These are phyloP conservation scores for Saccharomycopsis microspora DNA, from an alignment of 805 yeast species.

Conservation along the genomic window DNA sequence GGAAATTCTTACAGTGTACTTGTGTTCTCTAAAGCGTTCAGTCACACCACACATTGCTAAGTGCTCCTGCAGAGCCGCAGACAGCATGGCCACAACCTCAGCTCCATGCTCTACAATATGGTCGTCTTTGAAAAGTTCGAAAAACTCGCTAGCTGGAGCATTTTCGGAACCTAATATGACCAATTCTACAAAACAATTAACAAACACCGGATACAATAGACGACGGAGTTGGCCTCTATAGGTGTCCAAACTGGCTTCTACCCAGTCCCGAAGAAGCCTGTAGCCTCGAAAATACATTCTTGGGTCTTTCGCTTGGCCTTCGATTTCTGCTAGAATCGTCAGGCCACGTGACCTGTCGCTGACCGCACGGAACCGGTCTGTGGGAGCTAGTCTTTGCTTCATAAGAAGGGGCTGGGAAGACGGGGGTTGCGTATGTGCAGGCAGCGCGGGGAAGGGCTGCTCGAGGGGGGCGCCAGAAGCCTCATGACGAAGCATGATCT, in stretches of 20 bases:
- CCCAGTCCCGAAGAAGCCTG: slow-evolving; percentile 74
- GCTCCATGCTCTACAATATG: slow-evolving; percentile 66
- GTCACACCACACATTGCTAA: slow-evolving; percentile 76
- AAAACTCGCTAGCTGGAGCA: slow-evolving; percentile 62
- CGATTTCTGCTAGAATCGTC: slow-evolving; percentile 18
- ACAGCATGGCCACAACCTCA: slow-evolving; percentile 62
- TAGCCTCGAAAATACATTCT: slow-evolving; percentile 73
- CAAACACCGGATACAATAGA: slow-evolving; percentile 83
- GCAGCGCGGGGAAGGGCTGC: slow-evolving; percentile 34
- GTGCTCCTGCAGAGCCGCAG: slow-evolving; percentile 72
- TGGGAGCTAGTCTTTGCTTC: not conserved
- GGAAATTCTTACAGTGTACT: slow-evolving; percentile 66
- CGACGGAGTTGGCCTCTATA: slow-evolving; percentile 81
- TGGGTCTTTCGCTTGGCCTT: slow-evolving; percentile 41
- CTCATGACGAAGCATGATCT: slow-evolving; percentile 86
- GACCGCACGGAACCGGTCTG: not conserved
- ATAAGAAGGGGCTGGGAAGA: slow-evolving; percentile 16
- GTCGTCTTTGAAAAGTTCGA: slow-evolving; percentile 61
- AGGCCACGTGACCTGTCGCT: slow-evolving; percentile 3
- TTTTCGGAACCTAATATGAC: slow-evolving; percentile 33
- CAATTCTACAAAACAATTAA: slow-evolving; percentile 76
- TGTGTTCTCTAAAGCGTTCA: slow-evolving; percentile 56
- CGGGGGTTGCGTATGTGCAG: slow-evolving; percentile 28
- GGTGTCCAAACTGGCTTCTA: slow-evolving; percentile 80
- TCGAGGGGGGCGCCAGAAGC: slow-evolving; percentile 36